A percentile compares a stretch with the other conserved stretches of the same genome.
Evolutionary conservation across 2,329 filamentous ascomycete genomes (phyloP).

Genomic region (Didymellaceae sp.): DNA sequence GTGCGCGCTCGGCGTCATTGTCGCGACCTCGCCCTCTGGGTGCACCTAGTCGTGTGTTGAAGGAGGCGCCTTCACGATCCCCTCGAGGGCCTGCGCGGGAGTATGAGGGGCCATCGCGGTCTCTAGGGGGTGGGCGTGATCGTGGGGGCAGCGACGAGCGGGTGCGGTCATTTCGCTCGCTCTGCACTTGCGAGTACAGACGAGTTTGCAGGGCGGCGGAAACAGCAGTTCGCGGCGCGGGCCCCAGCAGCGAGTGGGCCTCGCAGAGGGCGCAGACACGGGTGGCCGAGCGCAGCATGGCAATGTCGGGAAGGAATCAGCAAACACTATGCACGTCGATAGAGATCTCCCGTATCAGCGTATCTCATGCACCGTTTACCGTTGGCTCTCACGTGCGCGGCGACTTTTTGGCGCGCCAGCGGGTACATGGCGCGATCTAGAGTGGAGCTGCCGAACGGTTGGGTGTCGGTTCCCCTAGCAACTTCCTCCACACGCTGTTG

Average conservation of each 20-base stretch:
- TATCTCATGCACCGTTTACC: background rate
- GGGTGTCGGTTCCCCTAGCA: conserved; percentile 3
- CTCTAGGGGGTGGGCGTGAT: conserved; percentile 14
- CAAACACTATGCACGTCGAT: background rate
- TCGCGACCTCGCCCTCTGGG: background rate
- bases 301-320: no score
- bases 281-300: conserved; percentile 41
- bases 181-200: conserved; percentile 43
- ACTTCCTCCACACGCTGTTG: conserved; percentile 14
- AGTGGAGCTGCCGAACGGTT: conserved; percentile 2
- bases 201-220: conserved; percentile 47
- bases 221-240: conserved; percentile 30
- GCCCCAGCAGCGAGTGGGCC: conserved; percentile 35
- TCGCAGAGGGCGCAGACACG: conserved; percentile 54
- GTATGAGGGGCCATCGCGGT: conserved; percentile 25
- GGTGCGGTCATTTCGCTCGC: conserved; percentile 5
- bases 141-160: conserved; percentile 9
- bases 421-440: background rate
- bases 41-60: conserved; percentile 11
- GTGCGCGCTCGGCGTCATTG: conserved; percentile 8
- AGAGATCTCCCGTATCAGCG: no score
- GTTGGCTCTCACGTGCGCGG: conserved; percentile 15
- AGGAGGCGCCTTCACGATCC: background rate
- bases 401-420: conserved; percentile 7
- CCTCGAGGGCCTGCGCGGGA: background rate